Evolutionary conservation across 2,329 filamentous ascomycete genomes (phyloP).

Genomic region (Fusarium temperatum): DNA sequence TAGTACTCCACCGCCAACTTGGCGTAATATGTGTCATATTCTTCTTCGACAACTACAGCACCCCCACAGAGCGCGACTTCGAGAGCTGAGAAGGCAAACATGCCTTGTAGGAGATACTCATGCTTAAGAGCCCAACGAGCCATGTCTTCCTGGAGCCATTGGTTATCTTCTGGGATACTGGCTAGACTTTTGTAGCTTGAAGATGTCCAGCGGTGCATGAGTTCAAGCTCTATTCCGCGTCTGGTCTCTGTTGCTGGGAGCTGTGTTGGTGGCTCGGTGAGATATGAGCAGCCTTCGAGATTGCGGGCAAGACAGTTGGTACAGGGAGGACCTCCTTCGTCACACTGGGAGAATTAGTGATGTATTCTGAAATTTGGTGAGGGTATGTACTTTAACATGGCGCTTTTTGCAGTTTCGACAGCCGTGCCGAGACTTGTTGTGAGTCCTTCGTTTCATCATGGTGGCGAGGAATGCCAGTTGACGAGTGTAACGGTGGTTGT

Average conservation of each 20-base stretch:
- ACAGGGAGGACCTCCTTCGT: conserved; percentile 50
- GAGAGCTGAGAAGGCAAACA: conserved; percentile 40
- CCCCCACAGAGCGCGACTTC: conserved; percentile 36
- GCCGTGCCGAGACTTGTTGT: conserved; percentile 39
- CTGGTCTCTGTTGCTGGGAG: conserved; percentile 28
- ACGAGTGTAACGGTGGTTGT: fast-evolving
- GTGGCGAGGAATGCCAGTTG: not conserved
- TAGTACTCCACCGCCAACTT: conserved; percentile 39
- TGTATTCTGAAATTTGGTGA: not conserved
- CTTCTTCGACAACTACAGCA: conserved; percentile 17
- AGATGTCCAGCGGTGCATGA: conserved; percentile 62
- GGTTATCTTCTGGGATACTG: conserved; percentile 49
- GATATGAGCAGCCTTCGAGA: conserved; percentile 35
- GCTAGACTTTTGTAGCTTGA: conserved; percentile 53
- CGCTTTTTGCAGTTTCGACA: conserved; percentile 41
- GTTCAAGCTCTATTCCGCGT: conserved; percentile 54
- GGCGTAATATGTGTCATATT: conserved; percentile 30
- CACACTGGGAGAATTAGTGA: conserved; percentile 40
- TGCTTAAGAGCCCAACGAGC: conserved; percentile 49
- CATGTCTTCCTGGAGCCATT: conserved; percentile 47
- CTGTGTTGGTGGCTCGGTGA: conserved; percentile 8
- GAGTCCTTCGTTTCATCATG: conserved; percentile 37
- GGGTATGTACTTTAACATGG: conserved; percentile 33
- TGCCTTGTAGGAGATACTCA: conserved; percentile 51
- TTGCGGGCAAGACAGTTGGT: conserved; percentile 45